phyloP scores from a whole-genome alignment of 208 protist species.

The Novymonas esmeraldas region DNA sequence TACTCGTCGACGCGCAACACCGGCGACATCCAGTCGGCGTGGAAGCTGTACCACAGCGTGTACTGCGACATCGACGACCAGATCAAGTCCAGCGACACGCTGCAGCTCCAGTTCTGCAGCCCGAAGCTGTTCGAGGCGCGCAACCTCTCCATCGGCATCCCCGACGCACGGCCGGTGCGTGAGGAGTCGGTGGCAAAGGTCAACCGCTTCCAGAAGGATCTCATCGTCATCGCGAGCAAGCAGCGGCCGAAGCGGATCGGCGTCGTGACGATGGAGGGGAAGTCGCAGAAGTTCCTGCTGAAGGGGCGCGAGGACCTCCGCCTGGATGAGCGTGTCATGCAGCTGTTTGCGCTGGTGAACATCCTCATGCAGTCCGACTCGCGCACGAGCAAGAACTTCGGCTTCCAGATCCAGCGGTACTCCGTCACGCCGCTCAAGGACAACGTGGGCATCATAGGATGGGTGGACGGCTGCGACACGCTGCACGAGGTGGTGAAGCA shows the following conservation, averaged over 20 bases:
- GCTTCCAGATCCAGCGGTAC: conserved; percentile 94
- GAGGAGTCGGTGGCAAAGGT: conserved; percentile 92
- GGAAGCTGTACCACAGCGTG: conserved; percentile 85
- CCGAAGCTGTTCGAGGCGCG: conserved; percentile 83
- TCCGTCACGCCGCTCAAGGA: conserved; percentile 98
- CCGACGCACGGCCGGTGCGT: conserved; percentile 84
- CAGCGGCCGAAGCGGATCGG: conserved; percentile 98
- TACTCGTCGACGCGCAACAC: conserved; percentile 59
- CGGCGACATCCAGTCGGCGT: conserved; percentile 81
- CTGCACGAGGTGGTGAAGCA: conserved; percentile 86
- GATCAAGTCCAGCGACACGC: conserved; percentile 53
- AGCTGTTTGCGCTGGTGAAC: conserved; percentile 99
- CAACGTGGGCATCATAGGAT: conserved; percentile 99
- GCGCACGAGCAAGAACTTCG: conserved; percentile 84
- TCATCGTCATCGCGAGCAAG: conserved; percentile 98
- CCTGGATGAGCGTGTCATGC: conserved; percentile 99
- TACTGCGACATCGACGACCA: conserved; percentile 82
- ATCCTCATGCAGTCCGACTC: conserved; percentile 95
- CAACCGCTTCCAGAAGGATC: conserved; percentile 82
- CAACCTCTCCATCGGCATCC: conserved; percentile 77
- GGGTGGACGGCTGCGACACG: conserved; percentile 98
- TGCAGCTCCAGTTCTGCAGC: conserved; percentile 79
- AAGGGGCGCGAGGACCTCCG: conserved; percentile 98
- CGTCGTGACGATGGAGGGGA: conserved; percentile 95
- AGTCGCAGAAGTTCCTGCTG: conserved; percentile 97